phyloP scores from a whole-genome alignment of 2,329 filamentous ascomycete genomes.

The Tolypocladium paradoxum region DNA sequence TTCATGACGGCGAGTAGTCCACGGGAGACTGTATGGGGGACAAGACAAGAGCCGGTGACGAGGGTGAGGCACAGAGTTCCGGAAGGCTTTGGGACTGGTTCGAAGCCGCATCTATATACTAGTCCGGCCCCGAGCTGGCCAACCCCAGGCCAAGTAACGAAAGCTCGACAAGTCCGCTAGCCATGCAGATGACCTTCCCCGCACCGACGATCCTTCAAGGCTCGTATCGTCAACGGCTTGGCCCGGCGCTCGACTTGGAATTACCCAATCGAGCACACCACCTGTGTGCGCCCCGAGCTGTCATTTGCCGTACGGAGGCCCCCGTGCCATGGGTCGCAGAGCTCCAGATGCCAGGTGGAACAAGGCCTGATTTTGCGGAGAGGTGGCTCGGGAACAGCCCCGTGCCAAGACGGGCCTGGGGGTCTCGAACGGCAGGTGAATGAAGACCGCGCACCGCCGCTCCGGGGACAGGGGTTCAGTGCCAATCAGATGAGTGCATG shows the following conservation, averaged over 20 bases:
- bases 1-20: slow-evolving; percentile 17
- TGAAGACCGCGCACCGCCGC: neutral
- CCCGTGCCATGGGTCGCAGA: neutral
- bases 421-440: neutral
- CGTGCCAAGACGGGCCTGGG: neutral
- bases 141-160: too few relatives aligned
- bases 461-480: neutral
- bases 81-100: neutral
- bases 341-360: neutral
- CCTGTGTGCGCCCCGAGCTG: neutral
- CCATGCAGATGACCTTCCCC: neutral
- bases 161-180: too few relatives aligned
- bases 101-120: neutral
- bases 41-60: neutral
- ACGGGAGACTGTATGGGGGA: neutral
- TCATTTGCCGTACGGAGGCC: neutral
- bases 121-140: neutral
- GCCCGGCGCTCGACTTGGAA: neutral
- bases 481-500: neutral
- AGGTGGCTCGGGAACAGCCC: neutral
- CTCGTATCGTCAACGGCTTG: neutral
- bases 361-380: neutral
- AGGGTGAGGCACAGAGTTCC: too few relatives aligned
- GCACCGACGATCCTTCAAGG: neutral
- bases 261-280: neutral